A percentile compares a stretch with the other conserved stretches of the same genome.
phyloP scores from a whole-genome alignment of 495 filamentous ascomycete species.

The Oleoguttula mirabilis region DNA sequence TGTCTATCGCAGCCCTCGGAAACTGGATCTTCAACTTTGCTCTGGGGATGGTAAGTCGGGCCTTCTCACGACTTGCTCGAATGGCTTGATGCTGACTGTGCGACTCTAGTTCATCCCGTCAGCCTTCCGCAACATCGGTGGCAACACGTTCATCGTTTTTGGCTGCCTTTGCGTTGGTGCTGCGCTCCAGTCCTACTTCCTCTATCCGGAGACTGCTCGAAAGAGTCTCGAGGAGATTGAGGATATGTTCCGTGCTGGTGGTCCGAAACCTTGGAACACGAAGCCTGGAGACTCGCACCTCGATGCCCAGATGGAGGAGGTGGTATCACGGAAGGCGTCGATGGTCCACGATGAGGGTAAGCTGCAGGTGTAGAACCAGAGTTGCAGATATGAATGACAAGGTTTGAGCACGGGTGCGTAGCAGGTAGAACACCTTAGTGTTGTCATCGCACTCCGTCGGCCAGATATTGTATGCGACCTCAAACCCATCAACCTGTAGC shows the following conservation, averaged over 20 bases:
- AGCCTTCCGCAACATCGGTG: conserved; percentile 58
- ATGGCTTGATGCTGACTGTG: too few species aligned
- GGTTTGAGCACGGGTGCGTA: too few species aligned
- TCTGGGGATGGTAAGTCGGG: background rate
- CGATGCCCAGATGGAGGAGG: too few species aligned
- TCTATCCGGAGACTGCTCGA: conserved; percentile 59
- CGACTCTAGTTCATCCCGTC: conserved; percentile 49
- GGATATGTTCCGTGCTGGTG: conserved; percentile 45
- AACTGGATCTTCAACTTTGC: conserved; percentile 70
- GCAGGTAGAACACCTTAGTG: too few species aligned
- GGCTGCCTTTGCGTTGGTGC: conserved; percentile 55
- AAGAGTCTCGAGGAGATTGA: conserved; percentile 64
- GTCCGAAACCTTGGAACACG: conserved; percentile 46
- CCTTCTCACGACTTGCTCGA: too few species aligned
- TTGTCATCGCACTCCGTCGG: too few species aligned
- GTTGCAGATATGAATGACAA: too few species aligned
- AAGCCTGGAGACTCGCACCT: conserved; percentile 42
- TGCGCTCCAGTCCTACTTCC: conserved; percentile 51
- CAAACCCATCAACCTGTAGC: too few species aligned
- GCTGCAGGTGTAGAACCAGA: too few species aligned
- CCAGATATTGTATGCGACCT: too few species aligned
- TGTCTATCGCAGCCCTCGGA: conserved; percentile 51
- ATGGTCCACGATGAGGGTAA: too few species aligned
- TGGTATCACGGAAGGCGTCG: too few species aligned
- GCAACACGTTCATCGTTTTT: conserved; percentile 62